Evolutionary conservation across 139 green algal genomes (phyloP).

Genomic region (Trebouxia sp.): DNA sequence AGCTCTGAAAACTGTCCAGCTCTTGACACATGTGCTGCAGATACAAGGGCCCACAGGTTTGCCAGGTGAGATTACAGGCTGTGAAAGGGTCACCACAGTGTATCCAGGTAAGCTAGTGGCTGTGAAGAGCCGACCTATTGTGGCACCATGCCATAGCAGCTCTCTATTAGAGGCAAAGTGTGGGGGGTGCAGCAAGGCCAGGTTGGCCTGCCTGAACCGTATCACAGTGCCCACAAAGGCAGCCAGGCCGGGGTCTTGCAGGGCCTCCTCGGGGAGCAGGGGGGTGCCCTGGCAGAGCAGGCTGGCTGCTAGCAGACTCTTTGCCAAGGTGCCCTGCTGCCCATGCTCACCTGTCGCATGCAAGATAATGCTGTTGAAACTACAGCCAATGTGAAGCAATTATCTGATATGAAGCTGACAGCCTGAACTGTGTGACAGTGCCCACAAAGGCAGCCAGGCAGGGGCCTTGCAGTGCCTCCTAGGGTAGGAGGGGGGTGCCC

Average conservation of each 20-base stretch:
- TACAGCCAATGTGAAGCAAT: background rate
- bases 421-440: conserved; percentile 35
- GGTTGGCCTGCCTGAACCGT: conserved; percentile 35
- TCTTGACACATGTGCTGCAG: no score
- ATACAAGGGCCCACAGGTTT: no score
- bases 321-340: conserved; percentile 36
- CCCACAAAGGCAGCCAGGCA: conserved; percentile 46
- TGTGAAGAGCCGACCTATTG: background rate
- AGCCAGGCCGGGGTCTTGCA: conserved; percentile 38
- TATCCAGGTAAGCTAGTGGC: no score
- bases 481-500: conserved; percentile 43
- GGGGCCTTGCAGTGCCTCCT: conserved; percentile 41
- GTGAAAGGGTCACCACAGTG: no score
- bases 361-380: background rate
- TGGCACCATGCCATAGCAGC: conserved; percentile 53
- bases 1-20: no score
- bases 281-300: conserved; percentile 54
- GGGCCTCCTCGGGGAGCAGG: conserved; percentile 38
- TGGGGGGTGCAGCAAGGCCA: conserved; percentile 53
- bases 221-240: conserved; percentile 47
- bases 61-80: no score
- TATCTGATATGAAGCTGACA: no score
- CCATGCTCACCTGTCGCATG: background rate
- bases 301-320: conserved; percentile 39
- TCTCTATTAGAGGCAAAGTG: conserved; percentile 41